A percentile compares a stretch with the other conserved stretches of the same genome.
phyloP scores from a whole-genome alignment of 2,329 filamentous ascomycete genomes.

The Fusarium incarnatum region DNA sequence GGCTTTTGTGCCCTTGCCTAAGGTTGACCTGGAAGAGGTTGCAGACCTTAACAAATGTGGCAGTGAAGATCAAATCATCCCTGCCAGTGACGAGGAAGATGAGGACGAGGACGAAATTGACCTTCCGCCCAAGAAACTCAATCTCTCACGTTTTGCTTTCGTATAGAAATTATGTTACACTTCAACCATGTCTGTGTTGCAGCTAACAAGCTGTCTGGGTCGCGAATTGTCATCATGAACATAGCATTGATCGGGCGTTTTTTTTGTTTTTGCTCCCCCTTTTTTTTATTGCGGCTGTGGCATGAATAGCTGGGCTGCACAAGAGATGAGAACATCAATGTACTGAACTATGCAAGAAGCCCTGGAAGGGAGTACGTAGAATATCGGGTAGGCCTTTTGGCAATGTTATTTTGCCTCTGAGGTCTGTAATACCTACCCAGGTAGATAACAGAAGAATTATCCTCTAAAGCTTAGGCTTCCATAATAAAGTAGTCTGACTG shows the following conservation, averaged over 20 bases:
- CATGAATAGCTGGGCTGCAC: conserved; percentile 20
- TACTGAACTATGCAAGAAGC: conserved; percentile 19
- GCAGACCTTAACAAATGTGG: conserved; percentile 63
- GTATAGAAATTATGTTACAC: conserved; percentile 31
- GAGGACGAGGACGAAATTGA: conserved; percentile 52
- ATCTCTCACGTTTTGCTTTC: conserved; percentile 64
- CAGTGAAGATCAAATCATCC: conserved; percentile 68
- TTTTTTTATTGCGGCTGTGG: conserved; percentile 15
- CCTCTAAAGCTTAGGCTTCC: no score
- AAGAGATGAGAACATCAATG: conserved; percentile 14
- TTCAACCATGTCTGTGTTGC: not conserved
- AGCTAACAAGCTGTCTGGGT: not conserved
- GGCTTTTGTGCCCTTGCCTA: conserved; percentile 66
- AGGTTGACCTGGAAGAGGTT: conserved; percentile 65
- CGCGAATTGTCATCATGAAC: conserved; percentile 11
- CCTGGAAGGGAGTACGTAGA: conserved; percentile 16
- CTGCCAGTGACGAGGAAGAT: conserved; percentile 63
- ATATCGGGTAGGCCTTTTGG: conserved; percentile 38
- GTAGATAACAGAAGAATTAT: no score
- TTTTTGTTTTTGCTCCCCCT: conserved; percentile 9
- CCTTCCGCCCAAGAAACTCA: conserved; percentile 51
- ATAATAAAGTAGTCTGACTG: no score
- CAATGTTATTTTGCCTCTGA: conserved; percentile 16
- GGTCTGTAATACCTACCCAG: conserved; percentile 9
- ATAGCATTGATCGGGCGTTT: conserved; percentile 33